Percentiles rank a stretch among this genome's conserved stretches.
These are phyloP conservation scores for Maudiozyma serrabonitensis DNA, from an alignment of 805 yeast genomes.

Conservation along the genomic window DNA sequence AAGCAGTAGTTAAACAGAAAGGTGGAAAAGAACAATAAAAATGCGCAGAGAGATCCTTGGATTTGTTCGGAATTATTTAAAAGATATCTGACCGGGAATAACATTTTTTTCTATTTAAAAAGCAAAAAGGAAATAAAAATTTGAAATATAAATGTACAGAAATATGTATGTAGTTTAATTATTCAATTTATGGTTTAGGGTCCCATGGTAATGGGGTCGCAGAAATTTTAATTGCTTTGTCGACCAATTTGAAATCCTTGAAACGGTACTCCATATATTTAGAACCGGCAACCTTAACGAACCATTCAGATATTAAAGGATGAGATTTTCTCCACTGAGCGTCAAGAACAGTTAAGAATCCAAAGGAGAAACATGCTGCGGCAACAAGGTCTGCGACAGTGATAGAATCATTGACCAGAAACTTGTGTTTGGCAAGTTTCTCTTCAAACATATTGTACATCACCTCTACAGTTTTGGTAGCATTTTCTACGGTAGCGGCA, in stretches of 20 bases:
- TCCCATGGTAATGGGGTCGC: not conserved
- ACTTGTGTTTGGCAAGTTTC: conserved; percentile 49
- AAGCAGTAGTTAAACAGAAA: no score
- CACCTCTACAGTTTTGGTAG: conserved; percentile 30
- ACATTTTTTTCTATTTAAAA: no score
- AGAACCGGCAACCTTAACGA: conserved; percentile 3
- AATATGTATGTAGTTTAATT: no score
- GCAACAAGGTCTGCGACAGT: conserved; percentile 28
- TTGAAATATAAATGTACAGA: no score
- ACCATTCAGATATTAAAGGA: conserved; percentile 40
- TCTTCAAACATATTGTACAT: conserved; percentile 41
- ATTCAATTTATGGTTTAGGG: not conserved
- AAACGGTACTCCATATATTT: conserved; percentile 5
- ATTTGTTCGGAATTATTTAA: no score
- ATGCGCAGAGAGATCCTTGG: no score
- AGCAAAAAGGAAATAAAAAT: no score
- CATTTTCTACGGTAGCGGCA: conserved; percentile 49
- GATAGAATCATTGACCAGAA: conserved; percentile 48
- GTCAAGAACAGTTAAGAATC: conserved; percentile 47
- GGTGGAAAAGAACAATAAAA: no score
- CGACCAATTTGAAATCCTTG: not conserved
- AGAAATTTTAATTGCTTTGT: not conserved
- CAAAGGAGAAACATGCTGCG: conserved; percentile 11
- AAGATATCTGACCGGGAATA: no score
- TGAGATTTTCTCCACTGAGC: conserved; percentile 48